A percentile compares a stretch with the other conserved stretches of the same genome.
These are phyloP conservation scores for Xylaria bambusicola DNA, from an alignment of 495 filamentous ascomycete species.

Conservation along the genomic window DNA sequence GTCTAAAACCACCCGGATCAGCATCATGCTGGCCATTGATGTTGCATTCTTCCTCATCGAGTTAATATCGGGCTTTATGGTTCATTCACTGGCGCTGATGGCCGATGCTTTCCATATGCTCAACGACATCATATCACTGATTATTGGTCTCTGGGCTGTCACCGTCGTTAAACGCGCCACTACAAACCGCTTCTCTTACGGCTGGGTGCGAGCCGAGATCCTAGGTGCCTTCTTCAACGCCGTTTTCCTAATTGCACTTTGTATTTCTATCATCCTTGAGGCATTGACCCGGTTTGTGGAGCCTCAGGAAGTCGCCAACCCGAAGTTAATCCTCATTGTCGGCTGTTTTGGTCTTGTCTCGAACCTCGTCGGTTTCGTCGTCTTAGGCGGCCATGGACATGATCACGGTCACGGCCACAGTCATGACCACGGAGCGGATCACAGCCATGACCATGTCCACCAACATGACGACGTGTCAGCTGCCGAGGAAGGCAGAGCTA, in stretches of 20 bases:
- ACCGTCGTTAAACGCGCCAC: conserved; percentile 77
- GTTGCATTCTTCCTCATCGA: conserved; percentile 86
- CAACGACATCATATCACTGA: conserved; percentile 93
- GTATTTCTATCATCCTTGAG: conserved; percentile 93
- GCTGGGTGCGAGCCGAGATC: conserved; percentile 98
- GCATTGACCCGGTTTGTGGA: conserved; percentile 88
- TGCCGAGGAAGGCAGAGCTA: conserved; percentile 31
- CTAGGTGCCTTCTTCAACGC: conserved; percentile 94
- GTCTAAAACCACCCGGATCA: conserved; percentile 90
- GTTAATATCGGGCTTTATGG: conserved; percentile 77
- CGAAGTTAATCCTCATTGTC: conserved; percentile 82
- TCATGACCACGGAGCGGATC: conserved; percentile 43
- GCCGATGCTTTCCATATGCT: conserved; percentile 99
- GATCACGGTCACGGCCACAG: conserved; percentile 63
- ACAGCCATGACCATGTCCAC: conserved; percentile 41
- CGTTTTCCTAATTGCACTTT: conserved; percentile 93
- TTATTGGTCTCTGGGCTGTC: conserved; percentile 94
- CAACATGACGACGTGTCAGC: conserved; percentile 31
- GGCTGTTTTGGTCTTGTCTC: conserved; percentile 84
- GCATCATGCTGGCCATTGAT: conserved; percentile 90
- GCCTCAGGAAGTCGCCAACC: conserved; percentile 79
- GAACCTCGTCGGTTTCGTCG: conserved; percentile 83
- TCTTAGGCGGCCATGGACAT: conserved; percentile 93
- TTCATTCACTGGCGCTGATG: conserved; percentile 88
- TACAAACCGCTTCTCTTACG: conserved; percentile 90